Evolutionary conservation across 148 eudicot genomes (phyloP).

Genomic region (Diospyros lotus): DNA sequence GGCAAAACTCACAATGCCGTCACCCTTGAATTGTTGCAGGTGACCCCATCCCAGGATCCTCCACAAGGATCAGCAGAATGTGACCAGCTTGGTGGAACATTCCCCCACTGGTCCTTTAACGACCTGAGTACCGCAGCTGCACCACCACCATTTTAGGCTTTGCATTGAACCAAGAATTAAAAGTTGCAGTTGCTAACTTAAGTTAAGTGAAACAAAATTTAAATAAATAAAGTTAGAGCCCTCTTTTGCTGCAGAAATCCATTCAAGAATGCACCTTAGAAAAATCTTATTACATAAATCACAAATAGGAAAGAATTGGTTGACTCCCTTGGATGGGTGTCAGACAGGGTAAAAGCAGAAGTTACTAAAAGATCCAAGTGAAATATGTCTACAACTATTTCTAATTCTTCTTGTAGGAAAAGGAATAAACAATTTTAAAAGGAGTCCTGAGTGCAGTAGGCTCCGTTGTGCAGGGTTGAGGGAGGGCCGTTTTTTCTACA

Average conservation of each 20-base stretch:
- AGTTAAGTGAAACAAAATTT: not conserved
- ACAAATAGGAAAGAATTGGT: not conserved
- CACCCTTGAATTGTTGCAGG: conserved; percentile 65
- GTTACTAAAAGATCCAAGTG: conserved; percentile 1
- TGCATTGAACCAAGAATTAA: not conserved
- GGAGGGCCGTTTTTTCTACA: too few species aligned
- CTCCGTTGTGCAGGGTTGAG: too few species aligned
- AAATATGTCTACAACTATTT: not conserved
- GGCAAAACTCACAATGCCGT: conserved; percentile 53
- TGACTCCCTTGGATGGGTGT: conserved; percentile 3
- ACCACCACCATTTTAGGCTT: conserved; percentile 9
- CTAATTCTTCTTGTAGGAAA: not conserved
- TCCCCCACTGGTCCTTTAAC: conserved; percentile 61
- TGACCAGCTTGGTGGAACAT: conserved; percentile 77
- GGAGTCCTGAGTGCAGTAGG: too few species aligned
- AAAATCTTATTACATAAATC: not conserved
- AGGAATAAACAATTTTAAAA: not conserved
- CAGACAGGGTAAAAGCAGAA: not conserved
- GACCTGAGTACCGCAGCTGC: conserved; percentile 69
- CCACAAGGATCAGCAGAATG: conserved; percentile 80
- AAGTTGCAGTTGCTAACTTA: not conserved
- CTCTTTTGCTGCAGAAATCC: not conserved
- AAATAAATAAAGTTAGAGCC: not conserved
- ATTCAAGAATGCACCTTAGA: not conserved
- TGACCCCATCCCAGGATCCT: conserved; percentile 73